Evolutionary conservation across 257 asterid genomes (phyloP).

Genomic region (Mitragyna speciosa): DNA sequence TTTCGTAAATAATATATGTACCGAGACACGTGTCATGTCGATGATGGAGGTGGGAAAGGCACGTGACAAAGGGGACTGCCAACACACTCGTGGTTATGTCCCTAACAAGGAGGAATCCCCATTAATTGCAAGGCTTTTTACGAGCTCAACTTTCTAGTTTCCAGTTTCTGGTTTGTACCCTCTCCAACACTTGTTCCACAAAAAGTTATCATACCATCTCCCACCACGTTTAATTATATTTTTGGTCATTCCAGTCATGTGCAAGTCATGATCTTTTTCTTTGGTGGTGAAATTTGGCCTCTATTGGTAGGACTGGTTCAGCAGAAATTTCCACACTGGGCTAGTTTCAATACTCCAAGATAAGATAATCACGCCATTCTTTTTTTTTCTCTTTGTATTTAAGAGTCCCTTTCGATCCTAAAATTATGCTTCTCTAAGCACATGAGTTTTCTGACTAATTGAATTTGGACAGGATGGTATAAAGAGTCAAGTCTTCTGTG

Average conservation of each 20-base stretch:
- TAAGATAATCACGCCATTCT: too few relatives aligned
- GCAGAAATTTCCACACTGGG: too few relatives aligned
- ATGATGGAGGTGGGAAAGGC: slow-evolving; percentile 43
- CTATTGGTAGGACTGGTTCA: too few relatives aligned
- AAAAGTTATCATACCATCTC: slow-evolving; percentile 5
- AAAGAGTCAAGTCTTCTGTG: not conserved
- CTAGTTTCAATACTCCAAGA: too few relatives aligned
- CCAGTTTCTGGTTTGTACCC: not conserved
- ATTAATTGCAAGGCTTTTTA: slow-evolving; percentile 15
- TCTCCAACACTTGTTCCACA: not conserved
- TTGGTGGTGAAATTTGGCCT: not conserved
- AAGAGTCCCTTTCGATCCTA: not conserved
- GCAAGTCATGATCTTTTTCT: not conserved
- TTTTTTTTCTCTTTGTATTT: not conserved
- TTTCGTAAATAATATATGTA: slow-evolving; percentile 34
- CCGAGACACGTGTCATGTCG: slow-evolving; percentile 51
- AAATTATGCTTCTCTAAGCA: not conserved
- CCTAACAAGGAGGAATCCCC: slow-evolving; percentile 42
- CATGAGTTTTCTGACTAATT: not conserved
- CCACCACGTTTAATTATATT: slow-evolving; percentile 12
- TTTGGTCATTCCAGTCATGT: slow-evolving; percentile 11
- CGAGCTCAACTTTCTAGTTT: slow-evolving; percentile 2
- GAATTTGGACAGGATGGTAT: not conserved
- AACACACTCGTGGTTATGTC: slow-evolving; percentile 72
- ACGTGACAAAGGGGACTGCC: slow-evolving; percentile 60